Evolutionary conservation across 2,329 filamentous ascomycete species (phyloP), one percentile per base, ranked within the genome.

Genomic region (Aspergillus terreus): DNA sequence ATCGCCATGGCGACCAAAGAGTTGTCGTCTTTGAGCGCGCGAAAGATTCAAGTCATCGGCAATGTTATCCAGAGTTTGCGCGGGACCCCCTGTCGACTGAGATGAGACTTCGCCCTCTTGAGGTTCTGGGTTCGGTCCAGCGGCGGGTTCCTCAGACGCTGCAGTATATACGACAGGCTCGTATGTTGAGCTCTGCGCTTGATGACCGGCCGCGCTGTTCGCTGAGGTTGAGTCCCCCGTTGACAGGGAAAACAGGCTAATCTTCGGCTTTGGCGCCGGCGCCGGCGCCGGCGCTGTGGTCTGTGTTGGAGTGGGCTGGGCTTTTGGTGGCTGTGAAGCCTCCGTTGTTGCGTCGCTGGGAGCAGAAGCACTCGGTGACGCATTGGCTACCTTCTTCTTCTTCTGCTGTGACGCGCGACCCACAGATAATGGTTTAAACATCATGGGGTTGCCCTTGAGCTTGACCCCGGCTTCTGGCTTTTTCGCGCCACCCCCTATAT

Each of bases 351-450:
- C 54, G 30, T 59, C 33, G 15, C 56, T 32, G n/a, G 58, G 10
- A 38, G 60, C 52, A 40, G 54, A 53, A 17, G 54, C 47, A 44
- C 63, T 49, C 9, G 60, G 53, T 3, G 62, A 49, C 21, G 71
- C 68, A 35, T 68, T 68, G 40, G 56, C 47, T 14, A 50, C 19
- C 12, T 46, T 50, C 51, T 77, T 75, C 63, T 81, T 85, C 73
- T 86, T 90, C 73, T 88, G 90, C 56, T 81, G 82, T 27, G 84
- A 79, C 56, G 87, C 90, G 55, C 89, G 81, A 14, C 85, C 83
- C 12, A 96, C 91, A 1, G 92, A 96, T 35, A 96, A 76, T 3
- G 92, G 92, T 66, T 86, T 88, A 71, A 97, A 96, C 83, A 90
- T 88, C 70, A 92, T 82, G 11, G 90, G 83, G 61, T 92, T 94